Evolutionary conservation across 139 green algal species (phyloP).

Genomic region (Mychonastes homosphaera): DNA sequence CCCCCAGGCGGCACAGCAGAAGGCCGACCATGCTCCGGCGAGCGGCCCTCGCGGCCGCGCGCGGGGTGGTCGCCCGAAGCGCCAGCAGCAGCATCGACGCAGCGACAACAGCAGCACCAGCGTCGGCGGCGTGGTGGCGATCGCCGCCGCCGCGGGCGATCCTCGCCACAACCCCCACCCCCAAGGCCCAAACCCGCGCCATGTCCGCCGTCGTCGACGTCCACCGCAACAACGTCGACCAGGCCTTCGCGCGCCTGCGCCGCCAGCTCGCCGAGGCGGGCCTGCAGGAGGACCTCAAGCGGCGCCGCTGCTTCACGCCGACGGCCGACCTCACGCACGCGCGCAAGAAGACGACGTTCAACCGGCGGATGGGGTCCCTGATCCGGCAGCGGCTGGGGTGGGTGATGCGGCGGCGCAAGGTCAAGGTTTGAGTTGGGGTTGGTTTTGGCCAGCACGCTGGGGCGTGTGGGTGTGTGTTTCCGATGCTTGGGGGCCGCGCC

Average conservation of each 20-base stretch:
- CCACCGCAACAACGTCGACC: conserved; percentile 16
- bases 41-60: neutral
- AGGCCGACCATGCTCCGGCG: too few relatives aligned
- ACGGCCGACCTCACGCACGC: conserved; percentile 6
- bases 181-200: too few relatives aligned
- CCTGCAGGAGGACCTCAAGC: conserved; percentile 6
- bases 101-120: neutral
- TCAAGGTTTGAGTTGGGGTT: conserved; percentile 15
- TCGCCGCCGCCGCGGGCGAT: neutral
- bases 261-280: conserved; percentile 6
- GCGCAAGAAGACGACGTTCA: neutral
- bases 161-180: too few relatives aligned
- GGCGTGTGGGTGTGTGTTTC: too few relatives aligned
- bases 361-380: conserved; percentile 9
- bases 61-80: neutral
- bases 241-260: neutral
- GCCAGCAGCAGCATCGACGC: neutral
- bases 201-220: conserved; percentile 16
- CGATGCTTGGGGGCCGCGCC: too few relatives aligned
- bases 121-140: neutral
- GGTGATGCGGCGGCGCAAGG: conserved; percentile 8
- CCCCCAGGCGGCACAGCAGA: too few relatives aligned
- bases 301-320: neutral
- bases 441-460: too few relatives aligned
- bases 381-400: conserved; percentile 14